phyloP scores from a whole-genome alignment of 345 rosid species.

The Angophora floribunda region DNA sequence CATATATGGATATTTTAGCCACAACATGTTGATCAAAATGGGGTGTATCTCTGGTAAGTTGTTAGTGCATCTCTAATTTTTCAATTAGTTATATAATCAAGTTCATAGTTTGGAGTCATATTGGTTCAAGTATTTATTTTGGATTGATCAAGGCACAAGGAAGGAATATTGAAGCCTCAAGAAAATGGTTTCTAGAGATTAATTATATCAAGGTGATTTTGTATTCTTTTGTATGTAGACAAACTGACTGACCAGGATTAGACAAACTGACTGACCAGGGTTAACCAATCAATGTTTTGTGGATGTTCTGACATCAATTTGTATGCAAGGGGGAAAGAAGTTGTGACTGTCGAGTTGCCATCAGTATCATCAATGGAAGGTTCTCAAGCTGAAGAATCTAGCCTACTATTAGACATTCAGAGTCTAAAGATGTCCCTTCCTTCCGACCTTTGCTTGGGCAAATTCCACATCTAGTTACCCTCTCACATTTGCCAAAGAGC shows the following conservation, averaged over 20 bases:
- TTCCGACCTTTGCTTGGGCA: slow-evolving; percentile 29
- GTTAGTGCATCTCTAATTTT: neutral
- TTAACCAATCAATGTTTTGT: slow-evolving; percentile 72
- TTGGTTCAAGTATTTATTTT: neutral
- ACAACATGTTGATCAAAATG: slow-evolving; percentile 90
- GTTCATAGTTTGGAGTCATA: neutral
- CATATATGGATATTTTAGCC: slow-evolving; percentile 85
- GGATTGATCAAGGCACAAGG: neutral
- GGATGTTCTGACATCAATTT: slow-evolving; percentile 52
- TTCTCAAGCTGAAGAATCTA: slow-evolving; percentile 38
- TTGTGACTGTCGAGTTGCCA: slow-evolving; percentile 67
- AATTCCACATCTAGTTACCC: slow-evolving; percentile 87
- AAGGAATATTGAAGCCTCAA: neutral
- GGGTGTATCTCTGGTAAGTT: slow-evolving; percentile 78
- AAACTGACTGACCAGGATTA: slow-evolving; percentile 40
- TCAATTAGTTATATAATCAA: neutral
- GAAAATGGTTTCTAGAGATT: neutral
- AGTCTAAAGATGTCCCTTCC: slow-evolving; percentile 8
- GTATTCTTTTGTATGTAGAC: neutral
- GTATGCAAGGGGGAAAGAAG: slow-evolving; percentile 62
- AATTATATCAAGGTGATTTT: neutral
- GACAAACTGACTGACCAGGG: slow-evolving; percentile 28
- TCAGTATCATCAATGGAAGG: slow-evolving; percentile 51
- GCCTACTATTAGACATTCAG: slow-evolving; percentile 17
- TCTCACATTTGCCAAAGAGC: slow-evolving; percentile 81